Conservation (phyloP, 1,284 basidiomycete genomes). For the Cutaneotrichosporon sp. region DNA sequence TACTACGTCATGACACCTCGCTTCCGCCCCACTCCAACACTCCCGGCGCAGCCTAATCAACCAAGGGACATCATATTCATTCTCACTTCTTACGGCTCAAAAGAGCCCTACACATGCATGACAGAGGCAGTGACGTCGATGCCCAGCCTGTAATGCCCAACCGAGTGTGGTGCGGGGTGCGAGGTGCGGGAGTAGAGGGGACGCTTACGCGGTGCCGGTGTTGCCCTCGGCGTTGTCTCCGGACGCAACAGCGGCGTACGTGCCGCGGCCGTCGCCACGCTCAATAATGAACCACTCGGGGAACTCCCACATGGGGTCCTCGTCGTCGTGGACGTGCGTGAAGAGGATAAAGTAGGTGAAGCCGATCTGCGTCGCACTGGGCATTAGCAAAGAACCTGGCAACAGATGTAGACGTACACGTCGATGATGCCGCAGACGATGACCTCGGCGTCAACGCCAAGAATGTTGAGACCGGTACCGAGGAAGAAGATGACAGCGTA, state of each 20-base stretch:
- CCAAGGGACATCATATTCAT: too few relatives aligned
- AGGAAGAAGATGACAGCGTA: slow-evolving; percentile 41
- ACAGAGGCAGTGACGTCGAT: too few relatives aligned
- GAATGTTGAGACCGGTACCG: slow-evolving; percentile 34
- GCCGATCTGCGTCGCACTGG: slow-evolving; percentile 38
- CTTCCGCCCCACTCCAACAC: too few relatives aligned
- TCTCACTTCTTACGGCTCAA: too few relatives aligned
- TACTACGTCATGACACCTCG: too few relatives aligned
- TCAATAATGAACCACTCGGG: slow-evolving; percentile 43
- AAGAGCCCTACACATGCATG: too few relatives aligned
- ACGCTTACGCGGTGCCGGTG: too few relatives aligned
- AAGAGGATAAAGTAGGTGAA: slow-evolving; percentile 43
- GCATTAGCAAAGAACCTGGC: background rate
- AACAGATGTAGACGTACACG: slow-evolving; percentile 26
- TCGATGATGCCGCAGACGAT: slow-evolving; percentile 45
- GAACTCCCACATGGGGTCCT: slow-evolving; percentile 37
- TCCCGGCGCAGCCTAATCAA: too few relatives aligned
- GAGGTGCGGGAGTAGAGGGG: too few relatives aligned
- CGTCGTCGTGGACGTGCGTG: slow-evolving; percentile 38
- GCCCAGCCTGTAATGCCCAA: too few relatives aligned
- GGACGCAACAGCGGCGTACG: slow-evolving; percentile 37
- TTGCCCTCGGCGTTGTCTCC: background rate
- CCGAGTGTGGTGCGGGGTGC: too few relatives aligned
- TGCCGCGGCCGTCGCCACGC: slow-evolving; percentile 30
- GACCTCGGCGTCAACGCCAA: slow-evolving; percentile 40